phyloP scores from a whole-genome alignment of 371 early-diverging fungal genomes.

The Mucor lusitanicus region DNA sequence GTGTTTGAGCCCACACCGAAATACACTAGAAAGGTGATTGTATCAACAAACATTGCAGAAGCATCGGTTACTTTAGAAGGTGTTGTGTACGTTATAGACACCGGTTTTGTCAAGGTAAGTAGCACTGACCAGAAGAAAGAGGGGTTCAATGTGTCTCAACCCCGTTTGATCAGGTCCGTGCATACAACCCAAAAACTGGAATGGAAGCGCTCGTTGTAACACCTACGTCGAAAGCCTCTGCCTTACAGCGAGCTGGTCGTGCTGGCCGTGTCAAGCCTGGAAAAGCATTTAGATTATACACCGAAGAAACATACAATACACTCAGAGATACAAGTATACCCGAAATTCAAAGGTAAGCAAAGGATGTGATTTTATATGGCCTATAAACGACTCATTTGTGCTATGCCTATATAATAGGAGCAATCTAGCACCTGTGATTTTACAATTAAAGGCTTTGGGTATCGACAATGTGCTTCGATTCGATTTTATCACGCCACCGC shows the following conservation, averaged over 20 bases:
- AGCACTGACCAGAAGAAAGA: not conserved
- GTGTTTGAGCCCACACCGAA: constrained; percentile 71
- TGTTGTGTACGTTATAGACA: constrained; percentile 84
- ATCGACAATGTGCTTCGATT: constrained; percentile 80
- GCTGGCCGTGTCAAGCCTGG: constrained; percentile 78
- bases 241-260: constrained; percentile 81
- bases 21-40: constrained; percentile 76
- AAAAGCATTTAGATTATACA: constrained; percentile 71
- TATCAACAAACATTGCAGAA: constrained; percentile 83
- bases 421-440: constrained; percentile 62
- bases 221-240: constrained; percentile 73
- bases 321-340: constrained; percentile 61
- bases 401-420: constrained; percentile 6
- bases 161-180: constrained; percentile 52
- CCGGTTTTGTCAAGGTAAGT: constrained; percentile 79
- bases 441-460: constrained; percentile 77
- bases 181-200: constrained; percentile 64
- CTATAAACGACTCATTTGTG: not conserved
- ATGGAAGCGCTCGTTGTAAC: constrained; percentile 64
- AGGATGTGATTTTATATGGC: no score
- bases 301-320: constrained; percentile 64
- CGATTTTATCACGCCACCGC: constrained; percentile 75
- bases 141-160: not conserved
- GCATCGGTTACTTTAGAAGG: constrained; percentile 88
- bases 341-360: constrained; percentile 70